Conservation (phyloP, 768 basidiomycete species). For the Phlegmacium glaucopus region DNA sequence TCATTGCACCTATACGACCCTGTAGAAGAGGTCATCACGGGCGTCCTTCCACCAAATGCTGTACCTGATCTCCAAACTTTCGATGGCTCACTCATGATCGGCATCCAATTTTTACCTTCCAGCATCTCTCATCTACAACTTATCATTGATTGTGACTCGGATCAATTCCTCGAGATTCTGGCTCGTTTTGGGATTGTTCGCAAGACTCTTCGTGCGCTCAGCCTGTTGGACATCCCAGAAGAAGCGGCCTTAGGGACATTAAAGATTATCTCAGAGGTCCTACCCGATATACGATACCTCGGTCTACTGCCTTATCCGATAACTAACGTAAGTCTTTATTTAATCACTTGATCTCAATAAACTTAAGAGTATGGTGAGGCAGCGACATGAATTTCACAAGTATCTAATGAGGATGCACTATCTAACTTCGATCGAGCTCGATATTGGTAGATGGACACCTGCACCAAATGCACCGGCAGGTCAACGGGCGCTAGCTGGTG, state of each 20-base stretch:
- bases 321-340: slow-evolving; percentile 17
- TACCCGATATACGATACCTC: slow-evolving; percentile 24
- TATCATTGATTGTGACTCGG: slow-evolving; percentile 34
- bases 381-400: slow-evolving; percentile 27
- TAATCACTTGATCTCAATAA: not conserved
- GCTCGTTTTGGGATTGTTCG: slow-evolving; percentile 22
- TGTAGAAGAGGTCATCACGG: slow-evolving; percentile 14
- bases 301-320: slow-evolving; percentile 28
- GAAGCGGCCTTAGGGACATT: slow-evolving; percentile 17
- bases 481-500: slow-evolving; percentile 29
- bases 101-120: slow-evolving; percentile 33
- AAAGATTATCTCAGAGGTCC: slow-evolving; percentile 15
- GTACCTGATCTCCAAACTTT: slow-evolving; percentile 41
- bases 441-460: slow-evolving; percentile 28
- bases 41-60: slow-evolving; percentile 6
- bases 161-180: slow-evolving; percentile 24
- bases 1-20: slow-evolving; percentile 31
- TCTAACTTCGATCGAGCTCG: slow-evolving; percentile 30
- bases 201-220: slow-evolving; percentile 26
- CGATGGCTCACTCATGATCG: slow-evolving; percentile 43
- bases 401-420: slow-evolving; percentile 23
- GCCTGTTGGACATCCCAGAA: slow-evolving; percentile 28
- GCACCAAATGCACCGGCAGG: slow-evolving; percentile 11
- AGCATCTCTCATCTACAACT: slow-evolving; percentile 46
- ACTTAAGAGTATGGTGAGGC: slow-evolving; percentile 1